Conservation (phyloP, 1,284 basidiomycete genomes). For the Sanghuangporus baumii region DNA sequence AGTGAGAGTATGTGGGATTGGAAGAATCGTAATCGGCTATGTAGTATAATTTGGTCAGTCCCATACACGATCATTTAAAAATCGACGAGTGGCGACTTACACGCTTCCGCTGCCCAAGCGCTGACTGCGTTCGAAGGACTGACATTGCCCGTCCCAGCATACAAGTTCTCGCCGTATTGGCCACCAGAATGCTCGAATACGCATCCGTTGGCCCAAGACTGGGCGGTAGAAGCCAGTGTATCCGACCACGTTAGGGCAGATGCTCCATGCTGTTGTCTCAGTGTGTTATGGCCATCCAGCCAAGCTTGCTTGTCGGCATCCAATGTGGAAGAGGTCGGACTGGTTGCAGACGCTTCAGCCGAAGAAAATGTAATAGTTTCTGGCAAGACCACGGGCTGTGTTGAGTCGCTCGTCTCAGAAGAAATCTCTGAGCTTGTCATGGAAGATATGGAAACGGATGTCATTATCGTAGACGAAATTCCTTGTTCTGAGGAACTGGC, state of each 20-base stretch:
- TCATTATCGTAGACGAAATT: not conserved
- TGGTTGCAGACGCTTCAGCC: not conserved
- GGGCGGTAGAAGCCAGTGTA: conserved; percentile 38
- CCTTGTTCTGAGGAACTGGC: not conserved
- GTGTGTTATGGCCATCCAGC: conserved; percentile 41
- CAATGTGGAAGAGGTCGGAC: not conserved
- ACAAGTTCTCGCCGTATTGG: conserved; percentile 50
- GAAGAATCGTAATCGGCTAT: conserved; percentile 20
- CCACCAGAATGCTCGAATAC: conserved; percentile 35
- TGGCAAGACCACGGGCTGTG: too few relatives aligned
- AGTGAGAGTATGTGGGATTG: conserved; percentile 24
- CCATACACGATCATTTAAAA: conserved; percentile 5
- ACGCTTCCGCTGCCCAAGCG: conserved; percentile 24
- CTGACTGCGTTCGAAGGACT: conserved; percentile 32
- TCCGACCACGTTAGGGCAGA: conserved; percentile 41
- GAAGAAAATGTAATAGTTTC: not conserved
- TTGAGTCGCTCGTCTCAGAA: not conserved
- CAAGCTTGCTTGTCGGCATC: conserved; percentile 27
- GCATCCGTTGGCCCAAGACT: conserved; percentile 45
- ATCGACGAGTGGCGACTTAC: conserved; percentile 15
- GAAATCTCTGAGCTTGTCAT: not conserved
- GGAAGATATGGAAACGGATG: not conserved
- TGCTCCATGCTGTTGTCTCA: conserved; percentile 39
- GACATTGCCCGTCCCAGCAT: conserved; percentile 47
- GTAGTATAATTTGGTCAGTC: not conserved